Conservation (phyloP, 1,284 basidiomycete genomes). For the Sphaerobolus stellatus region DNA sequence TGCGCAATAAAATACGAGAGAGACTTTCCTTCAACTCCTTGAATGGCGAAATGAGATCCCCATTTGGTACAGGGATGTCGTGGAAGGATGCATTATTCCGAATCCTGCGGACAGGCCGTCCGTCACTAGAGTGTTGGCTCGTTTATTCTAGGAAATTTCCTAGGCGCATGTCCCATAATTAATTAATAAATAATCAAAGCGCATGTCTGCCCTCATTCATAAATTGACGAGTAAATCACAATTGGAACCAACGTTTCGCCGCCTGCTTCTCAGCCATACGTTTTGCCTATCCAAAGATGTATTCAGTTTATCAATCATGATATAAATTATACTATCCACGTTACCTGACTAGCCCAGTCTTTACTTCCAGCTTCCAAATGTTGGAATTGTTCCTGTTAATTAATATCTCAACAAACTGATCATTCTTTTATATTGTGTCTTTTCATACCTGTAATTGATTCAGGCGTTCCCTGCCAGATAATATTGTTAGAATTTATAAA, state of each 20-base stretch:
- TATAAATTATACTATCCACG: constrained; percentile 13
- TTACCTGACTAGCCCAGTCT: constrained; percentile 66
- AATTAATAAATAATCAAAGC: not conserved
- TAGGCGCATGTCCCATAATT: not conserved
- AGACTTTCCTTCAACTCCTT: too few species aligned
- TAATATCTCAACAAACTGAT: constrained; percentile 11
- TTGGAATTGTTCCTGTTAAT: constrained; percentile 61
- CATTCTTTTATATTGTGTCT: not conserved
- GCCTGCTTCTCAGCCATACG: constrained; percentile 58
- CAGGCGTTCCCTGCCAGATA: not conserved
- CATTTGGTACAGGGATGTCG: too few species aligned
- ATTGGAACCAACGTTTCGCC: constrained; percentile 62
- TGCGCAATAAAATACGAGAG: too few species aligned
- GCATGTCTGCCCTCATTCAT: not conserved
- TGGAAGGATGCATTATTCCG: too few species aligned
- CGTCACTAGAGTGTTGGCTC: too few species aligned
- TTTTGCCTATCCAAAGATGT: constrained; percentile 47
- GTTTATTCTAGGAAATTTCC: too few species aligned
- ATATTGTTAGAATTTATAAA: not conserved
- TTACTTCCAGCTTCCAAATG: constrained; percentile 62
- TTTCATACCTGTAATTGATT: not conserved
- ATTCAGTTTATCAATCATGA: constrained; percentile 4
- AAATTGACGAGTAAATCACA: not conserved
- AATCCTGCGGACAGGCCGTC: too few species aligned
- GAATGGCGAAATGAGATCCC: too few species aligned